Evolutionary conservation across 1,284 basidiomycete species (phyloP), one percentile per base, ranked within the genome.

Genomic region (Apiotrichum veenhuisii): DNA sequence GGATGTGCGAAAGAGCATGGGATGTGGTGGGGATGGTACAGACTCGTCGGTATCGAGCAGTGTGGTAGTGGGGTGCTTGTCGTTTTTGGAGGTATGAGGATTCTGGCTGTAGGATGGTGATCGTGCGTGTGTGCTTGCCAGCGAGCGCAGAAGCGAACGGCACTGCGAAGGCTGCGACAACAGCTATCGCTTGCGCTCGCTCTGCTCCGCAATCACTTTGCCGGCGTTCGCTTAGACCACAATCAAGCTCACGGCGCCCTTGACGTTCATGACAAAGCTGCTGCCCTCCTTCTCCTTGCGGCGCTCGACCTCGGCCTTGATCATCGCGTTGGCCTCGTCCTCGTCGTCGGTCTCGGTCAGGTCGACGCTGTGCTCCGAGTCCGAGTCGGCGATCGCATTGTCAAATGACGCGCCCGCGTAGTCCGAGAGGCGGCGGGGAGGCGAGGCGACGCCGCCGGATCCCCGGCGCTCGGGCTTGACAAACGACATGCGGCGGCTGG

Each of bases 171-270:
- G n/a, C n/a, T n/a, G n/a, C n/a, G n/a, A n/a, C n/a, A n/a, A n/a
- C n/a, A n/a, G n/a, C n/a, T n/a, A n/a, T n/a, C n/a, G n/a, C n/a
- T n/a, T n/a, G n/a, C n/a, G n/a, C n/a, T n/a, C n/a, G n/a, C n/a
- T n/a, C n/a, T n/a, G n/a, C n/a, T n/a, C n/a, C n/a, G n/a, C n/a
- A n/a, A n/a, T n/a, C n/a, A n/a, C n/a, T n/a, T n/a, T n/a, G n/a
- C n/a, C n/a, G n/a, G n/a, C n/a, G n/a, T n/a, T n/a, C n/a, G n/a
- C 34, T 65, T 63, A 76, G 50, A 69, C 71, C 34, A 77, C 54
- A 59, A 77, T 70, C 37, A 77, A 61, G 25, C 69, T 71, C 5
- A 72, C 69, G 57, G 69, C 68, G 27, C 71, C 74, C 49, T 72
- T 67, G 38, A 77, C 47, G 9, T 66, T 70, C 63, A 76, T 68